Evolutionary conservation across 495 filamentous ascomycete genomes (phyloP).

Genomic region (Patellaria atrata): DNA sequence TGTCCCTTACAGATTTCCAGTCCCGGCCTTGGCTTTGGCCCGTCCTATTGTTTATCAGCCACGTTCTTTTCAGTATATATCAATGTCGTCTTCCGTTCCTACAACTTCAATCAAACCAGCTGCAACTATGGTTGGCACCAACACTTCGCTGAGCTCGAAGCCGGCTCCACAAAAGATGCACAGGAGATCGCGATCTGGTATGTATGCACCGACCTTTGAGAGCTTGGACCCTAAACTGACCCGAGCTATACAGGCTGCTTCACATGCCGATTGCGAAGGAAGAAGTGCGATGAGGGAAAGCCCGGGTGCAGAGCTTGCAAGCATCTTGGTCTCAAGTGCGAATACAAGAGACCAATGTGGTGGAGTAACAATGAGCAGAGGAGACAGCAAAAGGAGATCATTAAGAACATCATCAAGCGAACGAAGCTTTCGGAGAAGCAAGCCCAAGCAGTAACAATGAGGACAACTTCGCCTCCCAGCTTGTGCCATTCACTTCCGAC

Average conservation of each 20-base stretch:
- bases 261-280: constrained; percentile 84
- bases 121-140: constrained; percentile 31
- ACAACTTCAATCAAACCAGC: constrained; percentile 21
- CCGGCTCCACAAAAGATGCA: constrained; percentile 70
- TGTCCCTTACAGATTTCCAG: constrained; percentile 23
- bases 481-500: constrained; percentile 71
- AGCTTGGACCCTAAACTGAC: constrained; percentile 22
- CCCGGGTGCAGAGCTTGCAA: constrained; percentile 78
- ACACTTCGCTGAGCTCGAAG: constrained; percentile 31
- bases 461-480: constrained; percentile 55
- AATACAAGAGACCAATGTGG: constrained; percentile 95
- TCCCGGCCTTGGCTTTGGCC: constrained; percentile 21
- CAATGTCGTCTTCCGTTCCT: constrained; percentile 21
- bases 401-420: constrained; percentile 95
- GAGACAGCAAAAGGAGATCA: constrained; percentile 74
- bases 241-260: constrained; percentile 60
- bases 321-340: constrained; percentile 72
- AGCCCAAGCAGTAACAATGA: constrained; percentile 37
- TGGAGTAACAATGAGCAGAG: constrained; percentile 86
- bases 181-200: constrained; percentile 78
- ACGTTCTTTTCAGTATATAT: constrained; percentile 17
- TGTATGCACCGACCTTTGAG: constrained; percentile 10
- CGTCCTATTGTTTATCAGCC: constrained; percentile 22
- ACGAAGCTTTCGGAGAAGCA: constrained; percentile 86
- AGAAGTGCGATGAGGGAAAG: constrained; percentile 95